Evolutionary conservation across 2,329 filamentous ascomycete genomes (phyloP), one percentile per base, ranked within the genome.

Genomic region (Epichloe scottii): DNA sequence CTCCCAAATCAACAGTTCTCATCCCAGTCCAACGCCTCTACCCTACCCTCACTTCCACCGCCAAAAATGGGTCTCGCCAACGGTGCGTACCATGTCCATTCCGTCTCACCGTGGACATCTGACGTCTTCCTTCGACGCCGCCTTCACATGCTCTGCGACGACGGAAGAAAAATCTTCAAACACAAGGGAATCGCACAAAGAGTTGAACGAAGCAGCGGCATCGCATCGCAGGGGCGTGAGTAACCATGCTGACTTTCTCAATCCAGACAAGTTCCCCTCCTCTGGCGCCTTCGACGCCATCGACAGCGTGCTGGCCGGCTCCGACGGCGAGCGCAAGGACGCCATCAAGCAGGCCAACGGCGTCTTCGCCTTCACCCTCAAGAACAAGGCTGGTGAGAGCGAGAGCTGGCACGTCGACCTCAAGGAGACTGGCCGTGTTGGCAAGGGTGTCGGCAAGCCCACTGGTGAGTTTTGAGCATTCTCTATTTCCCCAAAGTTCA

Each of bases 361-460:
- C 54, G 75, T 97, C 67, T 96, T 95, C 68, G 84, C 84, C 54
- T 97, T 98, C 73, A 89, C 81, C 50, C 75, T 98, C 58, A 97
- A 95, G 78, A 98, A 98, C 78, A 70, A 74, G 53, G 77, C 77
- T 23, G 89, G 88, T 61, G 80, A 90, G 68, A 83, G 82, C 53
- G 82, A 88, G 63, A 86, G 81, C 71, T 98, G 93, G 93, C 81
- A 94, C 74, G 87, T 98, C 60, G 93, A 98, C 68, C 81, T 98
- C 55, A 96, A 96, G 78, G 79, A 94, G 63, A 85, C 84, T 55
- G 93, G 93, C 56, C 78, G 78, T 51, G 90, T 95, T 41, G 85
- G 79, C 61, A 85, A 85, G 65, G 93, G 93, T 51, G 66, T 78
- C 26, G 79, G 79, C 59, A 95, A 96, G 75, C 83, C 91, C 40